Evolutionary conservation across 768 basidiomycete genomes (phyloP).

Genomic region (Suillus subaureus): DNA sequence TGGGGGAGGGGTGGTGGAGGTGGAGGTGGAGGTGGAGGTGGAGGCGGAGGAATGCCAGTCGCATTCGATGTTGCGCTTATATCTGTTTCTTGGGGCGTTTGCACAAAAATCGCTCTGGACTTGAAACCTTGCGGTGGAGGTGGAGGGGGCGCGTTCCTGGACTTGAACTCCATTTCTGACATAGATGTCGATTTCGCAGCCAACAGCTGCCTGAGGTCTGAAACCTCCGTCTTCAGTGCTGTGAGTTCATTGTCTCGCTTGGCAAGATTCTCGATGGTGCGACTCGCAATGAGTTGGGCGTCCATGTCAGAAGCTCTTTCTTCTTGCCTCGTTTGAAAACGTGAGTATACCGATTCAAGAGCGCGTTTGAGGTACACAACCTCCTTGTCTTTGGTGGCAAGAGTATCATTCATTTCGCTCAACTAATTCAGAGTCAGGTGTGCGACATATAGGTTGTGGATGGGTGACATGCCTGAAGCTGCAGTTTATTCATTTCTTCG

Average conservation of each 20-base stretch:
- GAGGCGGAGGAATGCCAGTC: conserved; percentile 5
- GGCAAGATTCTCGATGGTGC: conserved; percentile 67
- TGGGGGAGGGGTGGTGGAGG: conserved; percentile 30
- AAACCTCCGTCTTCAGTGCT: conserved; percentile 50
- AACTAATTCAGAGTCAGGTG: conserved; percentile 41
- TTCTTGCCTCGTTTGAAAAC: conserved; percentile 62
- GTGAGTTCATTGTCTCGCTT: conserved; percentile 70
- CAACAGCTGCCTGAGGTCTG: conserved; percentile 52
- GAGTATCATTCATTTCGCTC: conserved; percentile 48
- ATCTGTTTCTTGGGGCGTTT: not conserved
- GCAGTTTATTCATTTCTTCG: conserved; percentile 74
- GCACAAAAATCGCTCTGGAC: not conserved
- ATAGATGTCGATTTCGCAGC: conserved; percentile 49
- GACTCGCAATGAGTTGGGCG: conserved; percentile 67
- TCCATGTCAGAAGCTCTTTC: conserved; percentile 55
- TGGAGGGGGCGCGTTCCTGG: conserved; percentile 63
- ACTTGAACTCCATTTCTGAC: conserved; percentile 75
- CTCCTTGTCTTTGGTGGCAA: conserved; percentile 69
- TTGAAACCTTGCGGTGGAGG: conserved; percentile 43
- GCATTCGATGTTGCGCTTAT: conserved; percentile 2
- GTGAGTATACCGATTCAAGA: conserved; percentile 84
- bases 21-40: conserved; percentile 27
- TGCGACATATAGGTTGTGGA: not conserved
- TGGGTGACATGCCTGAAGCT: conserved; percentile 55
- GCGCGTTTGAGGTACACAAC: conserved; percentile 77